phyloP scores from a whole-genome alignment of 2,329 filamentous ascomycete genomes.

The Neurospora sp. region DNA sequence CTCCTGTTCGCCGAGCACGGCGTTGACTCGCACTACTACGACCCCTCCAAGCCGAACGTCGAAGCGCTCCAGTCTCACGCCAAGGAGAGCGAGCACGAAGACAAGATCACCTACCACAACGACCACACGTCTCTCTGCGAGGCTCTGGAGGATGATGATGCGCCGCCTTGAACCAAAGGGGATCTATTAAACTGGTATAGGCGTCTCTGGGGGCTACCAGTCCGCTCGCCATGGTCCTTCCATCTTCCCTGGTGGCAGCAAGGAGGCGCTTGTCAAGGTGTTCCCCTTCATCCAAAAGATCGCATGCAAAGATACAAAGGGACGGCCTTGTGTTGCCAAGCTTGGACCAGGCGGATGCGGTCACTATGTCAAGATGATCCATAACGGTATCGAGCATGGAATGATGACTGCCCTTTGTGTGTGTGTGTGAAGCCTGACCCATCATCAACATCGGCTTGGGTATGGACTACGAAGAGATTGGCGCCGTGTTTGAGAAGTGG shows the following conservation, averaged over 20 bases:
- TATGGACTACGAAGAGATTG: conserved; percentile 50
- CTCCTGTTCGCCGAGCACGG: conserved; percentile 48
- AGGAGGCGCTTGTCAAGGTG: conserved; percentile 44
- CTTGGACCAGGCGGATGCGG: conserved; percentile 54
- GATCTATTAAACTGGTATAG: conserved; percentile 57
- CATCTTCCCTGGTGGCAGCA: conserved; percentile 55
- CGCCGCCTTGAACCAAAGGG: conserved; percentile 43
- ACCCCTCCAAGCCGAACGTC: conserved; percentile 37
- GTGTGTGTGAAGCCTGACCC: conserved; percentile 55
- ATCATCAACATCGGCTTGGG: conserved; percentile 49
- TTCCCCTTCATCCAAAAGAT: conserved; percentile 52
- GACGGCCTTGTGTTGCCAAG: conserved; percentile 48
- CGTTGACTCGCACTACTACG: conserved; percentile 42
- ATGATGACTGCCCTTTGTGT: conserved; percentile 56
- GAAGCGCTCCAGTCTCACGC: conserved; percentile 28
- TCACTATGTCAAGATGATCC: conserved; percentile 68
- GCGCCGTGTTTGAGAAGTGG: conserved; percentile 49
- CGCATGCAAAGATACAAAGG: conserved; percentile 50
- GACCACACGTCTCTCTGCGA: conserved; percentile 41
- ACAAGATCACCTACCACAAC: conserved; percentile 22
- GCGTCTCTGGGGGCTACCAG: conserved; percentile 61
- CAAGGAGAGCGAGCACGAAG: conserved; percentile 20
- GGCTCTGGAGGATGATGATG: conserved; percentile 25
- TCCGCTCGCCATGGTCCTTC: conserved; percentile 54
- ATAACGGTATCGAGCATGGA: conserved; percentile 65